Evolutionary conservation across 345 rosid species (phyloP), one percentile per base, ranked within the genome.

Genomic region (Ailanthus altissimus): DNA sequence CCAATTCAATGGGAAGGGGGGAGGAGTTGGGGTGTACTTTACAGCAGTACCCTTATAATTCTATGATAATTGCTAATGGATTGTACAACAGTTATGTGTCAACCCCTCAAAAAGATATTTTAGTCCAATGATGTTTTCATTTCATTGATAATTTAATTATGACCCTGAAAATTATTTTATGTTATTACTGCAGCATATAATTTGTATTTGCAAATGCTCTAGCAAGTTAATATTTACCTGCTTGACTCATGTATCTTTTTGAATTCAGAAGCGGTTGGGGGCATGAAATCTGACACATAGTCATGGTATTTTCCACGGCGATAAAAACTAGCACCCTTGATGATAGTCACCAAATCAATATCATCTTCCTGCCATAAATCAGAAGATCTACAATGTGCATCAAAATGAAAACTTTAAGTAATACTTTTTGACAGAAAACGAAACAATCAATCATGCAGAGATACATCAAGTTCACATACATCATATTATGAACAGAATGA

Each of bases 321-420:
- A 84, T 91, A 91, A 26, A 86, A 81, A 57, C 81, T 50, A 77
- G 93, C 81, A 76, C 89, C 93, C 80, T 88, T 92, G 78, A 92
- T 88, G 82, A 84, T 75, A 74, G 86, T 86, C 73, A 89, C 87
- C 83, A 93, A 79, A 83, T 83, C 87, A 66, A 90, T 53, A 62
- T 81, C 89, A 50, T 90, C 91, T 84, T 90, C 96, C 98, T 93
- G 88, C 72, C 67, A 74, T 46, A 75, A 68, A 40, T 70, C 5
- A 47, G 68, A 28, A 57, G 45, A 74, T 67, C 66, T 43, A 60
- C 61, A n/a, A n/a, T n/a, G n/a, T n/a, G n/a, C n/a, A n/a, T n/a
- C n/a, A n/a, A n/a, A n/a, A n/a, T n/a, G n/a, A n/a, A n/a, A n/a
- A n/a, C n/a, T n/a, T n/a, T n/a, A n/a, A n/a, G n/a, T n/a, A n/a